Conservation (phyloP, 805 yeast species). For the Ogataea ramenticola region DNA sequence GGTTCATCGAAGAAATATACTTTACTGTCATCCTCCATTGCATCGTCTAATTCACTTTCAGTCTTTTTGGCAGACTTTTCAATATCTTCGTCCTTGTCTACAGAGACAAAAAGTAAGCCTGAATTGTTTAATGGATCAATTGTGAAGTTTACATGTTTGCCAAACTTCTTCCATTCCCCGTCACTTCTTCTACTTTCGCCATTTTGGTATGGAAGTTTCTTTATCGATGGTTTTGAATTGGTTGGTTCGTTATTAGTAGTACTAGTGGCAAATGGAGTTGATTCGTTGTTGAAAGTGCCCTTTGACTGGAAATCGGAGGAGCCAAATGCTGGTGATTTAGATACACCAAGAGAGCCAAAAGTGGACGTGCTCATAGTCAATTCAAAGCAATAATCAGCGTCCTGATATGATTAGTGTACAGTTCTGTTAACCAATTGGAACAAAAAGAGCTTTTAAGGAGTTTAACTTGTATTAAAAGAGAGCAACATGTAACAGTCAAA, state of each 20-base stretch:
- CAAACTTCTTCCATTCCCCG: conserved; percentile 25
- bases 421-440: no score
- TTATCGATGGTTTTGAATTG: conserved; percentile 6
- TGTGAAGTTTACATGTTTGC: conserved; percentile 35
- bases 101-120: conserved; percentile 33
- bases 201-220: conserved; percentile 27
- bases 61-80: not conserved
- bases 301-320: no score
- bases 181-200: conserved; percentile 23
- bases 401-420: not conserved
- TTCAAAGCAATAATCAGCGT: not conserved
- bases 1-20: conserved; percentile 31
- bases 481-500: no score
- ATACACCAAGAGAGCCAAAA: not conserved
- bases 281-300: no score
- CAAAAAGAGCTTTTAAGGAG: no score
- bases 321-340: not conserved
- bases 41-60: conserved; percentile 1
- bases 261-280: no score
- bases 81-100: conserved; percentile 16
- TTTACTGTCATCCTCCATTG: conserved; percentile 21
- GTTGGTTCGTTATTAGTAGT: no score
- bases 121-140: conserved; percentile 36
- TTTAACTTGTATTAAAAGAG: no score
- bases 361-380: not conserved